phyloP scores from a whole-genome alignment of 2,329 filamentous ascomycete species.

The Colletotrichum zoysiae region DNA sequence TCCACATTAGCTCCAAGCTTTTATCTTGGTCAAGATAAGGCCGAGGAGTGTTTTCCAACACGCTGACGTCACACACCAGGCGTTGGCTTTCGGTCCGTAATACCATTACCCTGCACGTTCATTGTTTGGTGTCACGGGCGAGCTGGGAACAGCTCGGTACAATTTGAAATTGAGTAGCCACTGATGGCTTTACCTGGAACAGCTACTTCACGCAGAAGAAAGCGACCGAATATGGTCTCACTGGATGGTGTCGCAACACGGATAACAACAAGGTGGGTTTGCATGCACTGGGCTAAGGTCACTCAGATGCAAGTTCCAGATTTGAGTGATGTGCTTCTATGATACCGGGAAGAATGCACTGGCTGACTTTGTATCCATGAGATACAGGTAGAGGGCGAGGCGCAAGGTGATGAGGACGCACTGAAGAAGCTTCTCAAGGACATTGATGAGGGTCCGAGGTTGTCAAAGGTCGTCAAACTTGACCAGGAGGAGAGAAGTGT shows the following conservation, averaged over 20 bases:
- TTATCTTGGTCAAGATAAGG: constrained; percentile 30
- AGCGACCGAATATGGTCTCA: constrained; percentile 63
- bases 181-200: constrained; percentile 2
- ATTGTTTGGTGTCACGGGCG: not conserved
- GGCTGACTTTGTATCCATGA: constrained; percentile 34
- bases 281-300: not conserved
- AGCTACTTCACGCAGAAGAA: constrained; percentile 68
- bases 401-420: constrained; percentile 77
- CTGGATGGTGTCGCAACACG: constrained; percentile 74
- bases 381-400: constrained; percentile 87
- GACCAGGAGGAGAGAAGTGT: constrained; percentile 76
- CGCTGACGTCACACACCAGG: constrained; percentile 56
- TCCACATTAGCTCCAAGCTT: constrained; percentile 49
- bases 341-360: not conserved
- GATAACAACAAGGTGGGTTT: constrained; percentile 63
- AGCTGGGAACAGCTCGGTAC: not conserved
- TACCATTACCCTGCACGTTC: not conserved
- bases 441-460: constrained; percentile 78
- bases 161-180: not conserved
- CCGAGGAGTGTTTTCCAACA: not conserved
- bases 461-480: constrained; percentile 79
- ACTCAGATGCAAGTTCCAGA: not conserved
- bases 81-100: constrained; percentile 66
- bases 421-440: constrained; percentile 80
- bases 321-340: not conserved